A percentile compares a stretch with the other conserved stretches of the same genome.
Evolutionary conservation across 768 basidiomycete species (phyloP).

Genomic region (Tulasnella sp.): DNA sequence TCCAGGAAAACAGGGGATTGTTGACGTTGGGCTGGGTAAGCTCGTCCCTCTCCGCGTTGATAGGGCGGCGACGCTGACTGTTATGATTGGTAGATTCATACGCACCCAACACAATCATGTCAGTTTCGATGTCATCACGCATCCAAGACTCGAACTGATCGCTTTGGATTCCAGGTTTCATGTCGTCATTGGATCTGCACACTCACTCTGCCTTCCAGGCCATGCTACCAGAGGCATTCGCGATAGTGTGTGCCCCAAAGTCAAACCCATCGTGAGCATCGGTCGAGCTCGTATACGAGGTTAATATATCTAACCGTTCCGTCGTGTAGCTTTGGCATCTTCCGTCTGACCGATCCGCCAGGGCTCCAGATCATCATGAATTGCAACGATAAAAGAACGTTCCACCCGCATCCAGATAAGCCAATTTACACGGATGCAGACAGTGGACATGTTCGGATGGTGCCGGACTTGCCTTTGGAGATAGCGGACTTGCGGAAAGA

Average conservation of each 20-base stretch:
- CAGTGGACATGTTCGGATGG: conserved; percentile 75
- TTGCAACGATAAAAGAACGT: conserved; percentile 73
- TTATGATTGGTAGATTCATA: conserved; percentile 69
- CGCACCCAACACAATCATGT: conserved; percentile 89
- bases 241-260: conserved; percentile 86
- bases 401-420: conserved; percentile 80
- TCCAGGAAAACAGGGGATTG: conserved; percentile 77
- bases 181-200: conserved; percentile 93
- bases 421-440: conserved; percentile 93
- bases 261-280: conserved; percentile 68
- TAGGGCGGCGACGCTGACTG: conserved; percentile 1
- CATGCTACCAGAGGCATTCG: conserved; percentile 90
- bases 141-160: conserved; percentile 26
- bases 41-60: conserved; percentile 29
- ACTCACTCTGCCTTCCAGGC: conserved; percentile 88
- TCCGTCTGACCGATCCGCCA: conserved; percentile 86
- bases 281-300: conserved; percentile 29
- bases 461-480: conserved; percentile 69
- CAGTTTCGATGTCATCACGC: conserved; percentile 41
- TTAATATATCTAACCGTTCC: background rate
- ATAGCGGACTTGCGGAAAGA: conserved; percentile 74
- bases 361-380: conserved; percentile 72
- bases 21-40: conserved; percentile 92
- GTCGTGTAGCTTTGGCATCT: conserved; percentile 72
- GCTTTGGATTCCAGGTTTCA: conserved; percentile 61